phyloP scores from a whole-genome alignment of 1,284 basidiomycete genomes.

The Tilletiaria anomala region DNA sequence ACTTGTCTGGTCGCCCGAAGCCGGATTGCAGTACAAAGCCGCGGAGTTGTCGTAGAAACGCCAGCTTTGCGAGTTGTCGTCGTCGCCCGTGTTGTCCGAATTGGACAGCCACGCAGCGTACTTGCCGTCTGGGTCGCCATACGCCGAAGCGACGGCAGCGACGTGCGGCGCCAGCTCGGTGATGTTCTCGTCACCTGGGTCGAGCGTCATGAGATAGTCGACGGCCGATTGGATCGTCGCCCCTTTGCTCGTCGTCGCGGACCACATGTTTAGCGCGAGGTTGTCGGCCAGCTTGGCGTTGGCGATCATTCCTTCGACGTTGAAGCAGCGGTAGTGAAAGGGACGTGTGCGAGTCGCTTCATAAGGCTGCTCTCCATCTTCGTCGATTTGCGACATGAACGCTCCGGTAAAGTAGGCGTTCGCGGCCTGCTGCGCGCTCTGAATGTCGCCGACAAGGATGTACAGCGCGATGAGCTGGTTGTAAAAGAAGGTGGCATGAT shows the following conservation, averaged over 20 bases:
- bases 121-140: constrained; percentile 49
- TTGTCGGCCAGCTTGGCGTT: constrained; percentile 49
- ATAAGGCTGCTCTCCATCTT: constrained; percentile 48
- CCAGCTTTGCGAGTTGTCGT: constrained; percentile 4
- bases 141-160: constrained; percentile 47
- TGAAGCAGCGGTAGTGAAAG: constrained; percentile 54
- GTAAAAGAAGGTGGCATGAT: constrained; percentile 46
- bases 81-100: constrained; percentile 4
- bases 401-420: constrained; percentile 44
- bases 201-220: constrained; percentile 47
- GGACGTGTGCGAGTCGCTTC: constrained; percentile 51
- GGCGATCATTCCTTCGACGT: constrained; percentile 55
- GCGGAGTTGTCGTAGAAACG: constrained; percentile 4
- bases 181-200: constrained; percentile 39
- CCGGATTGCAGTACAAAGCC: constrained; percentile 7
- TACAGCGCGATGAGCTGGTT: constrained; percentile 47
- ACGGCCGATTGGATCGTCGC: constrained; percentile 50
- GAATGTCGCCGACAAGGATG: constrained; percentile 44
- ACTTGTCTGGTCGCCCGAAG: no score
- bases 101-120: constrained; percentile 38
- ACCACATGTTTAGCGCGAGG: constrained; percentile 45
- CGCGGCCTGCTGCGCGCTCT: constrained; percentile 42
- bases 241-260: constrained; percentile 44
- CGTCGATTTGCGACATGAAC: constrained; percentile 48
- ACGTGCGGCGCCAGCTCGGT: constrained; percentile 47